A percentile compares a stretch with the other conserved stretches of the same genome.
Evolutionary conservation across 352 stramenopile genomes (phyloP).

Genomic region (Globisporangium lucens): DNA sequence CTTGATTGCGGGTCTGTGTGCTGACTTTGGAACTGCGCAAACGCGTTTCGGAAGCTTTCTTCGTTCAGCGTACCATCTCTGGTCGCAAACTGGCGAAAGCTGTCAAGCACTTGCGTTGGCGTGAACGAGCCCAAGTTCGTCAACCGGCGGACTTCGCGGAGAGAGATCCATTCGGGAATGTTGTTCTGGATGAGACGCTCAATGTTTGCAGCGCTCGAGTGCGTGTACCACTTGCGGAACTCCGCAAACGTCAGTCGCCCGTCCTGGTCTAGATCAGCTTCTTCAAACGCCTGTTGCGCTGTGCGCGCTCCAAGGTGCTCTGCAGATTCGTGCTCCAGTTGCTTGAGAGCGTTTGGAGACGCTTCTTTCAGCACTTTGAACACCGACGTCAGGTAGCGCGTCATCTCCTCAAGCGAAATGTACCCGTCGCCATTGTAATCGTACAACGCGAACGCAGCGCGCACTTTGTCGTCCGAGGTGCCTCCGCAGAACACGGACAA

Average conservation of each 20-base stretch:
- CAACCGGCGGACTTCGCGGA: constrained; percentile 72
- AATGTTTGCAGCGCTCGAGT: constrained; percentile 69
- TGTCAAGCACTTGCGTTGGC: constrained; percentile 73
- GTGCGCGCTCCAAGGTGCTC: constrained; percentile 63
- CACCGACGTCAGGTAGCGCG: constrained; percentile 78
- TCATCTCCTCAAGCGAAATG: constrained; percentile 85
- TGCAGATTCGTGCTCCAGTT: constrained; percentile 50
- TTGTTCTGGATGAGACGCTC: constrained; percentile 79
- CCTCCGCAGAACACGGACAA: constrained; percentile 85
- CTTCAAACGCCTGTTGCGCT: constrained; percentile 67
- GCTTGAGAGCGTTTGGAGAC: constrained; percentile 41
- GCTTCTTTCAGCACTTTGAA: constrained; percentile 84
- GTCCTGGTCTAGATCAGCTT: constrained; percentile 70
- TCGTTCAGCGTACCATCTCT: constrained; percentile 66
- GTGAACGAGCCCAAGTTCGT: constrained; percentile 74
- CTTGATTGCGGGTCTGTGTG: constrained; percentile 23
- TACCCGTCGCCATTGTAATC: constrained; percentile 84
- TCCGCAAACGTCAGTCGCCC: constrained; percentile 67
- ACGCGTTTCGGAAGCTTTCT: constrained; percentile 56
- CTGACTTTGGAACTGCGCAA: constrained; percentile 49
- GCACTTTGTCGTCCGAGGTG: constrained; percentile 71
- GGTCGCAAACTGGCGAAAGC: constrained; percentile 64
- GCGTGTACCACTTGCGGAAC: constrained; percentile 82
- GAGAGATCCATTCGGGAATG: constrained; percentile 68
- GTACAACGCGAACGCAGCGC: constrained; percentile 76